Evolutionary conservation across 1,139 yeast species (phyloP).

Genomic region (Protomyces lactucae-debilis): DNA sequence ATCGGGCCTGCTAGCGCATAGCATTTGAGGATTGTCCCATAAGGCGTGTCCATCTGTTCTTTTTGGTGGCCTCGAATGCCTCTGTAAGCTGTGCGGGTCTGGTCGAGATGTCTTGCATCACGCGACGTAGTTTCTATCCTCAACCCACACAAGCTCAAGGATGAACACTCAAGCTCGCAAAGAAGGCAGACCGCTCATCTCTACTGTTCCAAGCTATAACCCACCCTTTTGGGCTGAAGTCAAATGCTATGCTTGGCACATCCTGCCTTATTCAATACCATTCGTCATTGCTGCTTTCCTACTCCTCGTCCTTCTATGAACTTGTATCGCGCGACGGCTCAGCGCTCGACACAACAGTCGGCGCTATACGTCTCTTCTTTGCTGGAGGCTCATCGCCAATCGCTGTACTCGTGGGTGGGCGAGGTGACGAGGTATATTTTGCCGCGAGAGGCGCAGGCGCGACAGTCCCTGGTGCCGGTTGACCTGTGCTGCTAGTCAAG

Average conservation of each 20-base stretch:
- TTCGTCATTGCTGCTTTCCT: slow-evolving; percentile 4
- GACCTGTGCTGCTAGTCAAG: not conserved
- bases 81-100: not conserved
- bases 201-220: slow-evolving; percentile 4
- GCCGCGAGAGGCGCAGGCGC: not conserved
- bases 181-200: not conserved
- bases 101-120: not conserved
- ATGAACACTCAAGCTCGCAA: not conserved
- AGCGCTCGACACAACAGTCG: slow-evolving; percentile 4
- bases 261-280: slow-evolving; percentile 15
- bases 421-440: not conserved
- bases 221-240: slow-evolving; percentile 26
- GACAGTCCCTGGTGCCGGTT: not conserved
- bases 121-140: too few relatives aligned
- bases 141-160: not conserved
- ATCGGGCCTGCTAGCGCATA: not conserved
- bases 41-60: slow-evolving; percentile 6
- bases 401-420: not conserved
- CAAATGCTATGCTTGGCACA: slow-evolving; percentile 15
- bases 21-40: slow-evolving; percentile 4
- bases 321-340: not conserved
- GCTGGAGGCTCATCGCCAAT: not conserved
- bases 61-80: too few relatives aligned
- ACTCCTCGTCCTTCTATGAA: not conserved
- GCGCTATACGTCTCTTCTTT: slow-evolving; percentile 17